These are phyloP conservation scores for Daldinia vernicosa DNA, from an alignment of 495 filamentous ascomycete species.

Conservation along the genomic window DNA sequence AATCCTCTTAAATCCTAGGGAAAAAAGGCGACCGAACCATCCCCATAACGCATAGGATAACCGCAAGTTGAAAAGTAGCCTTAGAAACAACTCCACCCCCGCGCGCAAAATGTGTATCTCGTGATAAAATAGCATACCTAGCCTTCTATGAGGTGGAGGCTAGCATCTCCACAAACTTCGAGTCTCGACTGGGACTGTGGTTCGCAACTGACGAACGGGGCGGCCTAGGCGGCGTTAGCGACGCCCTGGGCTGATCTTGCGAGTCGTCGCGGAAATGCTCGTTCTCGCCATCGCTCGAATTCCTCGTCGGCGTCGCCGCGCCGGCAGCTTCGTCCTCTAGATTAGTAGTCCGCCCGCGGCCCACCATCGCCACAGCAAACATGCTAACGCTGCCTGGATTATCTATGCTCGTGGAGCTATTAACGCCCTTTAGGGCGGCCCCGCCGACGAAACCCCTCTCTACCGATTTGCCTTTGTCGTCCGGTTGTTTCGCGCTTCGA, in stretches of 20 bases:
- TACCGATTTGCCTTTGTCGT: slow-evolving; percentile 48
- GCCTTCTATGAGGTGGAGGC: too few species aligned
- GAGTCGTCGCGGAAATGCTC: slow-evolving; percentile 23
- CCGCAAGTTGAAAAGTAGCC: not conserved
- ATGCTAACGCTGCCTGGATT: slow-evolving; percentile 51
- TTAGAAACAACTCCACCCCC: not conserved
- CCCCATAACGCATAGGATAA: not conserved
- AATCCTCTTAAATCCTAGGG: not conserved
- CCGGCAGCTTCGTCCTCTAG: slow-evolving; percentile 4
- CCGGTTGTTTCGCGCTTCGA: slow-evolving; percentile 45
- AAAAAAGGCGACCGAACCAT: not conserved
- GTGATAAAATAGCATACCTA: not conserved
- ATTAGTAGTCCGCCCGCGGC: slow-evolving; percentile 31
- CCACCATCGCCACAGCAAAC: slow-evolving; percentile 63
- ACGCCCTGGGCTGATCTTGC: slow-evolving; percentile 38
- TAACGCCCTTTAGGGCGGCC: slow-evolving; percentile 51
- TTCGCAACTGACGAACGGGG: slow-evolving; percentile 34
- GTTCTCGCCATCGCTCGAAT: slow-evolving; percentile 30
- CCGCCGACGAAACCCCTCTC: slow-evolving; percentile 60
- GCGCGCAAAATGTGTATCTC: not conserved
- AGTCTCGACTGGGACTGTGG: slow-evolving; percentile 55
- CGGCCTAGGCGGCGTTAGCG: slow-evolving; percentile 30
- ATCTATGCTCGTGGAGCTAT: slow-evolving; percentile 49
- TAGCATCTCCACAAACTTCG: slow-evolving; percentile 54
- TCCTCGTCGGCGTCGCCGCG: slow-evolving; percentile 10